Base-by-base conservation (phyloP, 257 asterid genomes). In the Solanum rostratum region DNA sequence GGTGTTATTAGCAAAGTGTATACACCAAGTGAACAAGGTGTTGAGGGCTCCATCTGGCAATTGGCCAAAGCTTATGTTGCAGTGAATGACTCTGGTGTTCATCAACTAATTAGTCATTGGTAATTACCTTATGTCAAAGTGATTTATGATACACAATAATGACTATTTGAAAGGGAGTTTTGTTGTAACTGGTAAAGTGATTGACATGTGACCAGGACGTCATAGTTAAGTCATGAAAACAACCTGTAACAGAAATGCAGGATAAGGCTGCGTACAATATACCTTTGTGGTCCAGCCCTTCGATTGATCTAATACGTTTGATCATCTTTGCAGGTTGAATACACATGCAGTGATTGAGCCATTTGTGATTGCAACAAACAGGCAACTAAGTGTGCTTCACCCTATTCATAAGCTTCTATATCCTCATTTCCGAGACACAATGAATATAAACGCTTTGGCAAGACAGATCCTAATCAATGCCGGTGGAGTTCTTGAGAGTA, bases 351-450 rank as follows among this genome's bases (percentile, higher is more conserved):
- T 57, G 29, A 57, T 87, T 0, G 90, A 87, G 85, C 90, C 90
- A 66, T 82, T 85, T 59, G 68, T 59, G 68, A 59, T 59, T 59
- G 68, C 68, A 59, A 59, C 68, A 59, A 59, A 59, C 16, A 86
- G 91, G 60, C 87, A 86, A 54, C 82, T 85, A 0, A 88, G 91
- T 10, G 85, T 53, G 20, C 84, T 88, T 83, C 91, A 88, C 79
- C 89, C 89, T 1, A 85, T 88, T 68, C 30, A 84, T 69, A 86
- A 88, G 85, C 89, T 86, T 5, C 85, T 88, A 12, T 82, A 83
- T 54, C 91, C 89, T 74, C 88, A 88, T 63, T 88, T 82, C 78
- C 89, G 88, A 1, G 88, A 88, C 57, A 88, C 89, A 6, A 88
- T 88, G 89, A 83, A 83, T 65, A 83, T 88, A 10, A 86, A 88